Base-by-base conservation (phyloP, 2,329 filamentous ascomycete species). In the Sporothrix mexicana region DNA sequence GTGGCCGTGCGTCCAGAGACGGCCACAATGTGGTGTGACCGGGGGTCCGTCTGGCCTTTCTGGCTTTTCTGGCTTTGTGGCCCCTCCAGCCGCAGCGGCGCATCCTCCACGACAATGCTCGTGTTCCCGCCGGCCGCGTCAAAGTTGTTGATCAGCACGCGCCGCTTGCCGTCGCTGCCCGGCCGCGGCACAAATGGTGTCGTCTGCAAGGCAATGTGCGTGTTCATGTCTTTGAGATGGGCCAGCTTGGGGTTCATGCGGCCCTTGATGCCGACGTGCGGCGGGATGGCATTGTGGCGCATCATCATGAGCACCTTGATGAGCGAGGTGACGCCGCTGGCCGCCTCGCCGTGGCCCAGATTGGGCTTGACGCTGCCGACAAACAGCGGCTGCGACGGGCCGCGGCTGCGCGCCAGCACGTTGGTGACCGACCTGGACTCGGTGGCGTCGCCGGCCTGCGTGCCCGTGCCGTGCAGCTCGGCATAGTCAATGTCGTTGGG, bases 401-500 rank as follows among this genome's bases (percentile, higher is more conserved):
- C 80, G 36, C 85, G 82, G 75, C 86, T 84, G 20, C 83, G 85
- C 0, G 85, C 85, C 74, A 85, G 87, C 8, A 85, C 82, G 67
- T 84, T 81, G 1, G 90, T 89, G 66, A 97, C 92, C 0, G 91
- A 94, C 0, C 88, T 85, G 91, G 95, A 95, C 80, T 97, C 94
- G 4, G 90, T 92, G 9, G 89, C 90, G 78, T 97, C 94, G 74
- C 93, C 94, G 49, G 92, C 93, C 80, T 96, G 93, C 0, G 93
- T 97, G 47, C 94, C 94, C 2, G 94, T 97, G 17, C 93, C 94
- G 80, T 97, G 93, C 90, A 96, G 94, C 81, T 97, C 94, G 8
- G 97, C 90, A 78, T 95, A 97, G 80, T 90, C 90, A 68, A 97
- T 87, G 75, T 95, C 92, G 70, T 90, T 86, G 1, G 93, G 91